Conservation (phyloP, 176 grass and related monocot genomes). For the Musa itinerans region DNA sequence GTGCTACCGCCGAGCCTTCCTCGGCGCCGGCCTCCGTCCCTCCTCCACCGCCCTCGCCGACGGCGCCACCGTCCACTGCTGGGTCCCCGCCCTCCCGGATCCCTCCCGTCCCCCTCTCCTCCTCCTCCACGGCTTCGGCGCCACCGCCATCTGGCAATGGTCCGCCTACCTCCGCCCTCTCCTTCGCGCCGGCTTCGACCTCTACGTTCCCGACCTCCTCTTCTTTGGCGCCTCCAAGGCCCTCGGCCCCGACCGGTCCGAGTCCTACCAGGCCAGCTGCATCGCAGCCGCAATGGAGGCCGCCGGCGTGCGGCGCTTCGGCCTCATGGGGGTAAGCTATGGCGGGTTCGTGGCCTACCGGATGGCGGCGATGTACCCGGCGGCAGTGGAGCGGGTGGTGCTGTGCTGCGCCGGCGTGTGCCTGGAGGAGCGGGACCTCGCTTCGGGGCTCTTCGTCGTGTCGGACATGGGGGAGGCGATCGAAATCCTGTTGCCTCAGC, state of each 20-base stretch:
- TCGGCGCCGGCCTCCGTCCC: not conserved
- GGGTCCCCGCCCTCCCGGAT: constrained; percentile 37
- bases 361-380: constrained; percentile 59
- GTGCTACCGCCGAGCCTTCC: constrained; percentile 30
- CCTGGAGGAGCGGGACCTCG: constrained; percentile 79
- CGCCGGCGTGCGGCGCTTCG: constrained; percentile 38
- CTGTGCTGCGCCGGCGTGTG: constrained; percentile 75
- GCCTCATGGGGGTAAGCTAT: constrained; percentile 67
- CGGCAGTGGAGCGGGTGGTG: constrained; percentile 38
- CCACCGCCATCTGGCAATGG: constrained; percentile 87
- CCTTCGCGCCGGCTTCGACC: constrained; percentile 65
- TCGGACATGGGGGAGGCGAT: constrained; percentile 39
- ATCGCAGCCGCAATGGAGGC: constrained; percentile 47
- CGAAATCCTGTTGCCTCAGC: constrained; percentile 52
- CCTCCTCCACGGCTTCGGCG: constrained; percentile 86
- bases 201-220: constrained; percentile 87
- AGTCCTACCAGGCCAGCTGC: constrained; percentile 50
- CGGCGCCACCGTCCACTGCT: constrained; percentile 66
- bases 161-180: constrained; percentile 52
- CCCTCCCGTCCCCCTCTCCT: constrained; percentile 43
- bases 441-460: constrained; percentile 59
- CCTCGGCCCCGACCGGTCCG: constrained; percentile 49
- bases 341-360: constrained; percentile 75
- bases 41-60: constrained; percentile 37
- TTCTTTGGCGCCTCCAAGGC: constrained; percentile 72